Conservation (phyloP, 2,329 filamentous ascomycete genomes). For the Pseudopyrenochaeta lycopersici region DNA sequence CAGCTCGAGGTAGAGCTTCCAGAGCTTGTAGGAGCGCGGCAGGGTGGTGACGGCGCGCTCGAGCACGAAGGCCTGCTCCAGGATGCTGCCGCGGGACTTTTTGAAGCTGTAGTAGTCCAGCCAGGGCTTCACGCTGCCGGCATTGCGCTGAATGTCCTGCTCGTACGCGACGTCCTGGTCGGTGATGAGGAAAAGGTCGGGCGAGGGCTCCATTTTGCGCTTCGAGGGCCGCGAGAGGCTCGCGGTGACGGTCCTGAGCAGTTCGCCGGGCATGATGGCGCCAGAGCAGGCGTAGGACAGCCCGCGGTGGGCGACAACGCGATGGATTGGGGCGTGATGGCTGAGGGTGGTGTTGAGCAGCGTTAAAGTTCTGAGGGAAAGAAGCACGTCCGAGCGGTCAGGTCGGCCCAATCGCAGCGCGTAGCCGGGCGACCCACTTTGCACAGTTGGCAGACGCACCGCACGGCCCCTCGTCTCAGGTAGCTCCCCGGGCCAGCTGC, state of each 20-base stretch:
- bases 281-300: constrained; percentile 36
- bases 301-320: constrained; percentile 42
- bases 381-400: constrained; percentile 19
- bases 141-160: constrained; percentile 89
- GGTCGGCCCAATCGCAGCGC: constrained; percentile 14
- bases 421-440: constrained; percentile 9
- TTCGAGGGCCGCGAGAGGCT: constrained; percentile 46
- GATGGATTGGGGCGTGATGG: constrained; percentile 28
- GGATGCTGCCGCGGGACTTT: constrained; percentile 79
- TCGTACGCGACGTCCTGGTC: constrained; percentile 96
- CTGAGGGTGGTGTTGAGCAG: constrained; percentile 34
- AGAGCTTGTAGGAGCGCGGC: constrained; percentile 95
- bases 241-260: constrained; percentile 49
- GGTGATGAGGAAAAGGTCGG: constrained; percentile 62
- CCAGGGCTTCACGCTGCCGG: constrained; percentile 90
- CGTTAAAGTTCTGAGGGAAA: constrained; percentile 25
- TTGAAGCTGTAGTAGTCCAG: constrained; percentile 94
- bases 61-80: constrained; percentile 87
- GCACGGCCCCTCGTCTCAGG: constrained; percentile 20
- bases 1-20: constrained; percentile 95
- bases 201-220: constrained; percentile 46
- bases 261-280: constrained; percentile 56
- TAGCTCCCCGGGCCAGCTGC: constrained; percentile 25
- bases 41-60: constrained; percentile 90
- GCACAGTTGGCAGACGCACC: constrained; percentile 24